These are phyloP conservation scores for Auriscalpium vulgare DNA, from an alignment of 768 basidiomycete genomes.

Conservation along the genomic window DNA sequence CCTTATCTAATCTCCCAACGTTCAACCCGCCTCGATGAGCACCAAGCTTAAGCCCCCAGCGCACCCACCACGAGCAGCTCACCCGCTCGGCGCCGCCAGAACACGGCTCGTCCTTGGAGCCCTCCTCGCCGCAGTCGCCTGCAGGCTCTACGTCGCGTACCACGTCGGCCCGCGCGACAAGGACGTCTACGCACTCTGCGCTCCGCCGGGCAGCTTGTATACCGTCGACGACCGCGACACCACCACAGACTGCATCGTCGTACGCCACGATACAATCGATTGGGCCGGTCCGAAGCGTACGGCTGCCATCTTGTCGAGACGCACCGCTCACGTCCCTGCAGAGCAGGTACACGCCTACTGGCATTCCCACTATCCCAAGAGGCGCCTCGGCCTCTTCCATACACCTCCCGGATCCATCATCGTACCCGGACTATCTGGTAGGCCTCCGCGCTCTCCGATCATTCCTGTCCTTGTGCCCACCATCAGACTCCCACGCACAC, in stretches of 20 bases:
- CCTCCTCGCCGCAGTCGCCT: constrained; percentile 10
- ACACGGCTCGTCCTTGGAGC: constrained; percentile 7
- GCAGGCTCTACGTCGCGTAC: not conserved
- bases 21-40: not conserved
- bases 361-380: constrained; percentile 22
- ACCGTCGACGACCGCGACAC: constrained; percentile 46
- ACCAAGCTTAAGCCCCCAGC: not conserved
- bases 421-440: constrained; percentile 70
- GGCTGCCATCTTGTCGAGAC: too few species aligned
- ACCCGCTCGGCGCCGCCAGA: not conserved
- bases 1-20: not conserved
- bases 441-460: not conserved
- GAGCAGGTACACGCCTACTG: constrained; percentile 19
- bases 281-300: too few species aligned
- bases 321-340: not conserved
- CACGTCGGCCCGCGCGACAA: constrained; percentile 6
- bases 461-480: not conserved
- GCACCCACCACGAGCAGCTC: not conserved
- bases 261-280: not conserved
- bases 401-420: constrained; percentile 35
- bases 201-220: constrained; percentile 45
- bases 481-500: constrained; percentile 73
- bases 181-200: constrained; percentile 52
- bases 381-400: constrained; percentile 16
- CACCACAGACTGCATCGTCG: constrained; percentile 4